Base-by-base conservation (phyloP, 176 grass and related monocot species). In the Themeda triandra region DNA sequence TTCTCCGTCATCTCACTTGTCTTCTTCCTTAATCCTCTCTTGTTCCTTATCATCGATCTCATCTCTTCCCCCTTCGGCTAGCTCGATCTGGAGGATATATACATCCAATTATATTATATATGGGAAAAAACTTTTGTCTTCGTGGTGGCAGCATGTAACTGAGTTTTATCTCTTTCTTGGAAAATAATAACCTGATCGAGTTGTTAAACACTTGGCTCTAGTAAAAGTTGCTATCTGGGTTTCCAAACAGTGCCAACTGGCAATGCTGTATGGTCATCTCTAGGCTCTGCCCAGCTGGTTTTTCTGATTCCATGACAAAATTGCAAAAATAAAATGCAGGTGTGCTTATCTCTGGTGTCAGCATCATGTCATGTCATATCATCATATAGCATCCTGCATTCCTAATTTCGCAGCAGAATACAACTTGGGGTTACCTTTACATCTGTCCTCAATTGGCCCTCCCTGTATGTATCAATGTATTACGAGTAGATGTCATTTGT, bases 1-100 rank as follows among this genome's bases (percentile, higher is more conserved):
- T 90, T 90, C 88, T 79, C 71, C 23, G 48, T 77, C 88, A 87
- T 90, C 59, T 79, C 69, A 79, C 73, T 79, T 74, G 76, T 85
- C 87, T 80, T 74, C 60, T 18, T 73, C 73, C 70, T 77, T 54
- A 70, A 56, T 69, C 78, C 37, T 69, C 73, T 65, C 73, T 65
- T 78, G 25, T 86, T 90, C 69, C 69, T 45, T 72, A 65, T 66
- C 73, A 36, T 73, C 79, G 66, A 78, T 72, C 78, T 82, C 83
- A 82, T 86, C 79, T 13, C 54, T 54, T 65, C 44, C 40, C 30
- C n/a, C 53, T 40, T 13, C 14, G 59, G 5, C 35, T 36, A 36
- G 17, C 40, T 39, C n/a, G n/a, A n/a, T n/a, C 51, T 64, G 0
- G n/a, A 3, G 63, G 0, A 32, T 37, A 49, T 56, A 23, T 51